phyloP scores from a whole-genome alignment of 371 early-diverging fungal genomes.

The Phascolomyces articulosus region DNA sequence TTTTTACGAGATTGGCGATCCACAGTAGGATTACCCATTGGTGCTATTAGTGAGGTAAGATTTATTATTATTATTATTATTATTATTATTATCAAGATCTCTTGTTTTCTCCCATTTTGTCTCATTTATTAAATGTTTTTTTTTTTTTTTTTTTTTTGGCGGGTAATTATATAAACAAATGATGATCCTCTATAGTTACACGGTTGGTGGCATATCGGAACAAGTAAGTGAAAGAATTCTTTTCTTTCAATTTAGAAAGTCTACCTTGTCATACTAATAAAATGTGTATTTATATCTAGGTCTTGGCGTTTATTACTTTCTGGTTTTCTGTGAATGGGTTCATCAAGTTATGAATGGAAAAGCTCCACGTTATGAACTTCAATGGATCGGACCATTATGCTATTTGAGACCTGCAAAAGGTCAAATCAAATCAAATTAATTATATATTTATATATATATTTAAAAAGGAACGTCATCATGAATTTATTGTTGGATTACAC shows the following conservation, averaged over 20 bases:
- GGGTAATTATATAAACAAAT: neutral
- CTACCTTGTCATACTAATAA: neutral
- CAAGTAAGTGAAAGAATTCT: conserved; percentile 25
- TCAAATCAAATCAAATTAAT: conserved; percentile 5
- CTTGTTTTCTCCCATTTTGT: neutral
- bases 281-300: conserved; percentile 12
- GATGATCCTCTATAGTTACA: conserved; percentile 74
- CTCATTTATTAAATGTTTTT: neutral
- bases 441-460: too few species aligned
- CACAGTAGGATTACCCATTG: conserved; percentile 52
- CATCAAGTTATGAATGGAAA: conserved; percentile 23
- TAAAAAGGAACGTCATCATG: too few species aligned
- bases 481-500: too few species aligned
- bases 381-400: conserved; percentile 42
- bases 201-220: conserved; percentile 82
- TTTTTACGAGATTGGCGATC: conserved; percentile 53
- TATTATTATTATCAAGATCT: neutral
- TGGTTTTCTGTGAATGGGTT: conserved; percentile 45
- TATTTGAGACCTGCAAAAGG: conserved; percentile 25
- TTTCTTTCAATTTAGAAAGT: too few species aligned
- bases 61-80: too few species aligned
- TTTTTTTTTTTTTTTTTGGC: neutral
- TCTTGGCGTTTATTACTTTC: conserved; percentile 41
- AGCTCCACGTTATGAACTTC: conserved; percentile 19
- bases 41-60: conserved; percentile 49